Base-by-base conservation (phyloP, 495 filamentous ascomycete species). In the Chaetomium tenue region DNA sequence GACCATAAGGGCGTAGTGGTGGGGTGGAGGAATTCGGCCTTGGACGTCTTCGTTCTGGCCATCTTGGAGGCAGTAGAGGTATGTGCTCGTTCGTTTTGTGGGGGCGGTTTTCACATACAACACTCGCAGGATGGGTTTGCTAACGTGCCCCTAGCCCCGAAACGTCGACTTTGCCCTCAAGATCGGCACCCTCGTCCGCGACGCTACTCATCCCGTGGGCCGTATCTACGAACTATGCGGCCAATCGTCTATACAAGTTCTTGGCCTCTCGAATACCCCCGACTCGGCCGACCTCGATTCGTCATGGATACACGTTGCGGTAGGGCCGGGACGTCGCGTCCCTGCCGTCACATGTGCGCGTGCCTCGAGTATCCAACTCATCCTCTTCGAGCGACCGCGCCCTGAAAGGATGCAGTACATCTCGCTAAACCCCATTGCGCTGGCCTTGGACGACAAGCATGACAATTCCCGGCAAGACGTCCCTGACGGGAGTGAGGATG, bases 401-500 rank as follows among this genome's bases (percentile, higher is more conserved):
- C 93, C 94, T 1, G 85, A 82, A 37, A 84, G 87, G 63, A 99
- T 99, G 94, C 93, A 99, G 75, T 98, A 97, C 70, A 91, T 97
- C 74, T 98, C 94, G 1, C 79, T 96, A 20, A 83, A 86, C 48
- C 94, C 93, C 0, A 98, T 99, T 46, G 88, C 92, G 0, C 77
- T 99, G 33, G 91, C 91, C 0, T 78, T 99, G 58, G 90, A 85
- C 11, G 95, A 97, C 73, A 92, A 96, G 68, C 74, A 74, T 22
- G 70, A 72, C 28, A 63, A 66, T 25, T 67, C 66, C n/a, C 70
- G 66, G 23, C 63, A 73, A 53, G 70, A 71, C 25, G 65, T 67
- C 4, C 66, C 64, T 63, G 78, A 74, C 50, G 86, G 84, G 65
- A 76, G 82, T 18, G 83, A 89, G 61, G 81, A 81, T 4, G 88